phyloP scores from a whole-genome alignment of 352 stramenopile genomes.

The Phytopythium oedochilum region DNA sequence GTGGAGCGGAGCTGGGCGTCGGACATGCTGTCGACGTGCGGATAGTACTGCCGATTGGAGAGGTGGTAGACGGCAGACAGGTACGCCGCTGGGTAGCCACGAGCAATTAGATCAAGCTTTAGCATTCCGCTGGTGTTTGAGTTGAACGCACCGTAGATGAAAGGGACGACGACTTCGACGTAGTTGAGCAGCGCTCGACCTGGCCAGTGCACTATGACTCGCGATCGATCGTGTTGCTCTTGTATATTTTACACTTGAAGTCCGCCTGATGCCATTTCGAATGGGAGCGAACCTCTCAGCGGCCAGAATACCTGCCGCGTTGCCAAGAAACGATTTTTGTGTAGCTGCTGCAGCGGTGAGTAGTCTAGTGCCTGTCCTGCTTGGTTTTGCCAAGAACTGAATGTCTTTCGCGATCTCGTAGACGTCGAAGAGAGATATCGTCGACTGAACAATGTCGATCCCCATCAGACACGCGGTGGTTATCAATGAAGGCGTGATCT shows the following conservation, averaged over 20 bases:
- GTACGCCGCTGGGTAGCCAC: slow-evolving; percentile 14
- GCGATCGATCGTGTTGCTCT: background rate
- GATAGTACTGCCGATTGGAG: slow-evolving; percentile 23
- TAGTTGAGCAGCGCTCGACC: slow-evolving; percentile 42
- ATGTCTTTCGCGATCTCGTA: background rate
- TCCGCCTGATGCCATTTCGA: background rate
- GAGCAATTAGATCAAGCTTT: background rate
- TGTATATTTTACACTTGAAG: background rate
- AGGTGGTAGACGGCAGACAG: slow-evolving; percentile 20
- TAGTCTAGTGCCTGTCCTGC: background rate
- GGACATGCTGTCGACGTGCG: slow-evolving; percentile 11
- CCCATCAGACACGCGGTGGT: slow-evolving; percentile 15
- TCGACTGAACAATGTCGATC: slow-evolving; percentile 16
- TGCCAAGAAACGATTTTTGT: background rate
- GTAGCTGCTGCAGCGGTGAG: background rate
- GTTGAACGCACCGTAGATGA: slow-evolving; percentile 30
- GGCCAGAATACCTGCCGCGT: background rate
- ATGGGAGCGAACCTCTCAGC: background rate
- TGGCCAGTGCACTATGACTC: no score
- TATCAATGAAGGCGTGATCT: slow-evolving; percentile 12
- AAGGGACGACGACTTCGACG: slow-evolving; percentile 29
- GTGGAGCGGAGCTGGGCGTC: slow-evolving; percentile 7
- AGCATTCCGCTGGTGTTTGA: background rate
- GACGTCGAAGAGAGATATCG: slow-evolving; percentile 13
- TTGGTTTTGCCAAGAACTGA: background rate